Percentiles rank a stretch among this genome's conserved stretches.
Evolutionary conservation across 306 rosid genomes (phyloP).

Genomic region (Cucumis melo): DNA sequence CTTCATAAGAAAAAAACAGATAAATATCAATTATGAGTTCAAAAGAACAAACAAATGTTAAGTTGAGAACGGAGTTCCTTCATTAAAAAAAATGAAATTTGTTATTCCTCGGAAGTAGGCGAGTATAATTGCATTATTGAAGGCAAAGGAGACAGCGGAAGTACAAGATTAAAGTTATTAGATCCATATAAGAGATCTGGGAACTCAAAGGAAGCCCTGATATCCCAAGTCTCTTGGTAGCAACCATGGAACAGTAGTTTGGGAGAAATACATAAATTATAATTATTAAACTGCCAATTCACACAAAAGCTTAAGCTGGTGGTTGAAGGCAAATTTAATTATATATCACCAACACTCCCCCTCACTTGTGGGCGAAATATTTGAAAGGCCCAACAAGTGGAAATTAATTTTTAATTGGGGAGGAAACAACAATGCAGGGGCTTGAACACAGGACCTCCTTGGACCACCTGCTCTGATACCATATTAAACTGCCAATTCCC

Average conservation of each 20-base stretch:
- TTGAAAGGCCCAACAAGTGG: too few species aligned
- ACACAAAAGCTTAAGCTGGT: too few species aligned
- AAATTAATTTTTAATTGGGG: too few species aligned
- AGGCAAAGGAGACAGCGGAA: neutral
- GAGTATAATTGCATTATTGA: neutral
- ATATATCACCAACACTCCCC: too few species aligned
- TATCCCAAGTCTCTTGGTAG: neutral
- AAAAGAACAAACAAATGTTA: constrained; percentile 5
- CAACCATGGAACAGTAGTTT: neutral
- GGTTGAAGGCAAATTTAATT: too few species aligned
- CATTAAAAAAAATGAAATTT: neutral
- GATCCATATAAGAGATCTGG: neutral
- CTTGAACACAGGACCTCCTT: too few species aligned
- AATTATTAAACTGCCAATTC: too few species aligned
- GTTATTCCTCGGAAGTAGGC: neutral
- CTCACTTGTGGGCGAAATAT: too few species aligned
- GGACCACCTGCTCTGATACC: too few species aligned
- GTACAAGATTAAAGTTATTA: neutral
- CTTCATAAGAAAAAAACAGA: constrained; percentile 18
- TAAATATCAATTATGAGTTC: neutral
- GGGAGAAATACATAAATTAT: neutral
- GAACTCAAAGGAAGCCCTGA: neutral
- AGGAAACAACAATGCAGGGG: too few species aligned
- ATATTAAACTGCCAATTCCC: too few species aligned
- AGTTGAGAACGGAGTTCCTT: neutral